Evolutionary conservation across 768 basidiomycete species (phyloP), one percentile per base, ranked within the genome.

Genomic region (Naganishia antarctica): DNA sequence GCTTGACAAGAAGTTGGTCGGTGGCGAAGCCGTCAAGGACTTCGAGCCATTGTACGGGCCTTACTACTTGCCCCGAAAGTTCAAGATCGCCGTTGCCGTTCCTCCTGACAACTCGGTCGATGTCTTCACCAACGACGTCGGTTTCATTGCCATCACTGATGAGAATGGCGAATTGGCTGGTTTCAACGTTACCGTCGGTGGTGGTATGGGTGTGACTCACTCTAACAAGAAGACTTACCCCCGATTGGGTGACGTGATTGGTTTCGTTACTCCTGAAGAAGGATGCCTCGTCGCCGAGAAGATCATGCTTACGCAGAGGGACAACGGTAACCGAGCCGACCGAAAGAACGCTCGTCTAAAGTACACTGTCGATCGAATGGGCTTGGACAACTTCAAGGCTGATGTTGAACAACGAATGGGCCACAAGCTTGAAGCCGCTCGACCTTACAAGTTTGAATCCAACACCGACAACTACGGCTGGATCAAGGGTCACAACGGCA

Each of bases 211-310:
- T 78, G 96, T 97, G 46, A 98, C 96, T 0, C 94, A 98, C 71
- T 91, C 91, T 34, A 94, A 91, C 83, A 98, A 97, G 82, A 93
- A 96, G 82, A 99, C 96, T 0, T 98, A 98, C 76, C 96, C 96
- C 48, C 87, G 96, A 59, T 78, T 86, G 47, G 91, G 85, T 29
- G 87, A 87, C 71, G 79, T 96, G 49, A 84, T 99, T 66, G 96
- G 96, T 57, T 99, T 98, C 82, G 91, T 91, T 72, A 89, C 88
- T 1, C 80, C 84, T 5, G 90, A 92, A 59, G 87, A 98, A 74
- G 92, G 89, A 60, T 83, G 83, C 71, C 80, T 84, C 64, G 87
- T 94, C 4, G 92, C 92, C 9, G 93, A 99, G 81, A 87, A 88
- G 75, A 84, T 99, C 71, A 87, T 99, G 87, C 78, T 96, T 49